A percentile compares a stretch with the other conserved stretches of the same genome.
Evolutionary conservation across 305 asterid species (phyloP).

Genomic region (Rubia occidens): DNA sequence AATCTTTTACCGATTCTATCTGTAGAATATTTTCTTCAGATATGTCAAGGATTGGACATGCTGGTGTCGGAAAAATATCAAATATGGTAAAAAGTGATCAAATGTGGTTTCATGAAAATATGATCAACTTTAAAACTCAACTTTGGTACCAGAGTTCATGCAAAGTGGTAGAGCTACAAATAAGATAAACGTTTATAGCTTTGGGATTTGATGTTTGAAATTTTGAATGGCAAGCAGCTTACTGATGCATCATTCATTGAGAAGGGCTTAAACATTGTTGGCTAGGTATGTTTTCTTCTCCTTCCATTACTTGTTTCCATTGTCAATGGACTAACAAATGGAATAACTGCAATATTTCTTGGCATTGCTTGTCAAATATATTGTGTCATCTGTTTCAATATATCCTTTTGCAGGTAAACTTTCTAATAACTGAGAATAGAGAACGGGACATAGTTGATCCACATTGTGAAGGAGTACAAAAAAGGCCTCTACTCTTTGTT

Average conservation of each 20-base stretch:
- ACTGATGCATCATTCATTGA: conserved; percentile 90
- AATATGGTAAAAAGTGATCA: too few relatives aligned
- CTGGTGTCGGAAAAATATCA: too few relatives aligned
- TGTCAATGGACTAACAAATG: background rate
- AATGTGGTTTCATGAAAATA: too few relatives aligned
- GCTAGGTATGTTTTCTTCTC: conserved; percentile 54
- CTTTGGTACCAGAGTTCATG: conserved; percentile 63
- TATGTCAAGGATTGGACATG: conserved; percentile 28
- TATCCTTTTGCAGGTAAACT: conserved; percentile 46
- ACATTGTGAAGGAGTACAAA: conserved; percentile 61
- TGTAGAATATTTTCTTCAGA: conserved; percentile 28
- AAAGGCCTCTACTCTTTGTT: conserved; percentile 72
- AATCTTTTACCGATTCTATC: too few relatives aligned
- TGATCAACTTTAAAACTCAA: conserved; percentile 11
- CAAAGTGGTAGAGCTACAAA: conserved; percentile 96
- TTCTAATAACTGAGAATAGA: conserved; percentile 53
- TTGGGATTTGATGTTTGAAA: conserved; percentile 85
- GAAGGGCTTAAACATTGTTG: conserved; percentile 96
- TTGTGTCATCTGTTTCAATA: background rate
- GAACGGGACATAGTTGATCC: conserved; percentile 71
- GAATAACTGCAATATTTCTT: background rate
- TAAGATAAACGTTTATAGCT: conserved; percentile 87
- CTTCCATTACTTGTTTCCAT: conserved; percentile 1
- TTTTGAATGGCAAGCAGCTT: conserved; percentile 82
- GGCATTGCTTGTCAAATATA: background rate